phyloP scores from a whole-genome alignment of 225 moss, liverwort and hornwort genomes.

The Ulota crispa region DNA sequence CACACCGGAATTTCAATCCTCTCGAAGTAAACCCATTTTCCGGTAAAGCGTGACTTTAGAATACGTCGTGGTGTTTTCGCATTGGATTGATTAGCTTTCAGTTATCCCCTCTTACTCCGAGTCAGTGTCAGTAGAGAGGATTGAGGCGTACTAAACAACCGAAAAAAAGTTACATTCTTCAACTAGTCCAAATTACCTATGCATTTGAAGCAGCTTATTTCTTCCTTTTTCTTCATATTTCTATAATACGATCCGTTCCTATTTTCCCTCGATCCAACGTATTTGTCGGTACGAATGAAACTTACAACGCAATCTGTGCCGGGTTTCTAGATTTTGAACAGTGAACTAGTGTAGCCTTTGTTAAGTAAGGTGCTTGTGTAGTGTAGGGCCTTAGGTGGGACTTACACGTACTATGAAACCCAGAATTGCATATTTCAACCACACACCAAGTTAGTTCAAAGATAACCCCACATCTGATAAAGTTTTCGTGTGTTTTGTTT shows the following conservation, averaged over 20 bases:
- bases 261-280: not conserved
- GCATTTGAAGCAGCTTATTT: not conserved
- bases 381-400: no score
- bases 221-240: no score
- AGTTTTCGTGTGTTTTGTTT: not conserved
- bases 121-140: no score
- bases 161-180: not conserved
- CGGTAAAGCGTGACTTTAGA: no score
- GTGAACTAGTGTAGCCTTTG: not conserved
- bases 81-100: not conserved
- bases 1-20: no score
- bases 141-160: not conserved
- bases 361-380: no score
- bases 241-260: not conserved
- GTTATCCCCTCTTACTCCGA: no score
- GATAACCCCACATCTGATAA: not conserved
- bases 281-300: not conserved
- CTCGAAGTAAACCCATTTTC: not conserved
- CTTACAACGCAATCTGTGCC: not conserved
- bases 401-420: no score
- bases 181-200: not conserved
- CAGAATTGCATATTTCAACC: no score
- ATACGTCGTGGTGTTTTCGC: not conserved
- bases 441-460: not conserved
- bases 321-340: not conserved